Percentiles rank a stretch among this genome's conserved stretches.
phyloP scores from a whole-genome alignment of 2,329 filamentous ascomycete genomes.

The Chaetomiaceae sp. region DNA sequence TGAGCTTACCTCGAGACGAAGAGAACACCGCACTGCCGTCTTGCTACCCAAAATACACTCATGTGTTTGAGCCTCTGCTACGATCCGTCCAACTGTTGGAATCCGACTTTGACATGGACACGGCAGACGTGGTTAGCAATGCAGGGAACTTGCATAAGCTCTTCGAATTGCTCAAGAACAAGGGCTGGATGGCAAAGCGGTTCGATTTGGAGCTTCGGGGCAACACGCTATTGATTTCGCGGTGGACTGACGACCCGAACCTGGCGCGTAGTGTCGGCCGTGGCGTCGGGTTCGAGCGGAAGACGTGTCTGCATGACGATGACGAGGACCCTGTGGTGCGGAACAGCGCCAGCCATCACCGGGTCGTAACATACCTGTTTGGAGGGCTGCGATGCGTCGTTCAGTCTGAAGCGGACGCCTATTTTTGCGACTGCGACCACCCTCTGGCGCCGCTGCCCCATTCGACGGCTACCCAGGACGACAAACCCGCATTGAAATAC shows the following conservation, averaged over 20 bases:
- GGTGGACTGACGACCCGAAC: slow-evolving; percentile 20
- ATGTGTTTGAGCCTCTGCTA: slow-evolving; percentile 22
- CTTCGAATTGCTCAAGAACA: slow-evolving; percentile 14
- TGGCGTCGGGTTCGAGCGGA: slow-evolving; percentile 19
- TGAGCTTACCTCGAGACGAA: slow-evolving; percentile 6
- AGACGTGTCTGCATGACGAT: slow-evolving; percentile 18
- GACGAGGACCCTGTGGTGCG: slow-evolving; percentile 7
- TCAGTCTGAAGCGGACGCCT: slow-evolving; percentile 22
- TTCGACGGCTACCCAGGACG: too few species aligned
- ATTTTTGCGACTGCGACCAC: slow-evolving; percentile 15
- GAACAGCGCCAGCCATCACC: slow-evolving; percentile 19
- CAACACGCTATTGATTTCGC: slow-evolving; percentile 16
- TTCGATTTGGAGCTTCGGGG: slow-evolving; percentile 18
- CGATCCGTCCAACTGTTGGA: slow-evolving; percentile 16
- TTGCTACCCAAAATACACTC: slow-evolving; percentile 10
- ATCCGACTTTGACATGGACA: slow-evolving; percentile 2
- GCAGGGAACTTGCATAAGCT: slow-evolving; percentile 20
- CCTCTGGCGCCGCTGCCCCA: too few species aligned
- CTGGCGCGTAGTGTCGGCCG: slow-evolving; percentile 11
- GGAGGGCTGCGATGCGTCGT: slow-evolving; percentile 17
- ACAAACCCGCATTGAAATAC: too few species aligned
- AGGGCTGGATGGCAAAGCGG: background rate
- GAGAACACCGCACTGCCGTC: slow-evolving; percentile 1
- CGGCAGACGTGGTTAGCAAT: slow-evolving; percentile 21
- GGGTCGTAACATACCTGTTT: slow-evolving; percentile 21